These are phyloP conservation scores for Boletus reticuloceps DNA, from an alignment of 768 basidiomycete species.

Conservation along the genomic window DNA sequence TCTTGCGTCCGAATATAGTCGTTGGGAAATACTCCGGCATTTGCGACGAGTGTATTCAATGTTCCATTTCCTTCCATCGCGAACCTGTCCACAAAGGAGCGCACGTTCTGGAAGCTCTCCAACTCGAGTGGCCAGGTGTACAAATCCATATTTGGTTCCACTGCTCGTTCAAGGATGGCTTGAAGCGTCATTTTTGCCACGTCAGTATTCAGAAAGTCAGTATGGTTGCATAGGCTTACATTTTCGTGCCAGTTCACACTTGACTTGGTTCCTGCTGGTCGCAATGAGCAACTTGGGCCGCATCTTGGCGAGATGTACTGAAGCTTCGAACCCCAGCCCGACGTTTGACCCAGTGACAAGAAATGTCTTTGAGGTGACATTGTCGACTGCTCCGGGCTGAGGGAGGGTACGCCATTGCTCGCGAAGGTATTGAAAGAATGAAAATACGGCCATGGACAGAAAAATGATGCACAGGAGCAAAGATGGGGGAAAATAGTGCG, in stretches of 20 bases:
- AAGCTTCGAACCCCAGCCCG: constrained; percentile 34
- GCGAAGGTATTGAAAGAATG: constrained; percentile 13
- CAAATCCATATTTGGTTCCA: constrained; percentile 14
- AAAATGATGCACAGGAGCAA: too few species aligned
- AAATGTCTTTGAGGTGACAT: constrained; percentile 47
- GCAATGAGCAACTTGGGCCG: constrained; percentile 30
- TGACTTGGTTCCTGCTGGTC: constrained; percentile 32
- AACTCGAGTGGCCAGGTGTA: constrained; percentile 35
- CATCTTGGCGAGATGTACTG: constrained; percentile 32
- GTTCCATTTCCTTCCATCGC: constrained; percentile 14
- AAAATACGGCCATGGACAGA: constrained; percentile 12
- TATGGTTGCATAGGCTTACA: constrained; percentile 6
- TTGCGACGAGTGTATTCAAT: constrained; percentile 32
- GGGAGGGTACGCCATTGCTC: constrained; percentile 26
- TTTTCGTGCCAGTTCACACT: constrained; percentile 22
- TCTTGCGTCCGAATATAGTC: constrained; percentile 36
- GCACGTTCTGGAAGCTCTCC: constrained; percentile 29
- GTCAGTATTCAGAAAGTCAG: background rate
- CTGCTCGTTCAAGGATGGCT: constrained; percentile 18
- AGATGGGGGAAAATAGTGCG: too few species aligned
- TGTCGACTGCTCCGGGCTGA: constrained; percentile 12
- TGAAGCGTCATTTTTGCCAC: background rate
- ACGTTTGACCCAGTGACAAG: constrained; percentile 51
- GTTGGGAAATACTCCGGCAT: constrained; percentile 23
- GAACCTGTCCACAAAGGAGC: constrained; percentile 32